phyloP scores from a whole-genome alignment of 148 eudicot genomes.

The Amaranthus cruentus region DNA sequence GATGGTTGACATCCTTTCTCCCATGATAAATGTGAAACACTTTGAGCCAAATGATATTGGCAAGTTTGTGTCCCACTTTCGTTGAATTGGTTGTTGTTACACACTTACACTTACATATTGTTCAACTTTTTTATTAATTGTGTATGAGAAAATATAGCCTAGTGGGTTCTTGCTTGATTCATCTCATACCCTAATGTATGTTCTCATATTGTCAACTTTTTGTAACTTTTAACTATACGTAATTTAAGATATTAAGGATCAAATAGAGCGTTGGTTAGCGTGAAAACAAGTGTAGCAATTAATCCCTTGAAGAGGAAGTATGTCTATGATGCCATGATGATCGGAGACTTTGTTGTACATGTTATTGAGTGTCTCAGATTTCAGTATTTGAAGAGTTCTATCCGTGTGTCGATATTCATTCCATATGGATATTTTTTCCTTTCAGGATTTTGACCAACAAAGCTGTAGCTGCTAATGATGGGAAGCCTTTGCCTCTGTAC shows the following conservation, averaged over 20 bases:
- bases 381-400: neutral
- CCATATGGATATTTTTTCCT: neutral
- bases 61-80: neutral
- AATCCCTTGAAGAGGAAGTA: no score
- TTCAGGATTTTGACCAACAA: constrained; percentile 43
- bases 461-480: constrained; percentile 44
- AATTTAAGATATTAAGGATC: no score
- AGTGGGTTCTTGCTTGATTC: no score
- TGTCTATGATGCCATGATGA: neutral
- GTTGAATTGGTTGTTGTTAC: neutral
- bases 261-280: no score
- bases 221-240: no score
- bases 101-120: no score
- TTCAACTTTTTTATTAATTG: no score
- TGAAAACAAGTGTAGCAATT: no score
- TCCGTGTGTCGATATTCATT: neutral
- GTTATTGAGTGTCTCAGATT: neutral
- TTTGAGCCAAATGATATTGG: neutral
- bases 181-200: no score
- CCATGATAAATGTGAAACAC: neutral
- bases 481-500: constrained; percentile 48
- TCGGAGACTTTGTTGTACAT: neutral
- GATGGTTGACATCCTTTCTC: neutral
- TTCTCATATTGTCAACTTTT: no score
- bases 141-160: no score